These are phyloP conservation scores for Sporothrix variecibatus DNA, from an alignment of 2,329 filamentous ascomycete genomes.

Conservation along the genomic window DNA sequence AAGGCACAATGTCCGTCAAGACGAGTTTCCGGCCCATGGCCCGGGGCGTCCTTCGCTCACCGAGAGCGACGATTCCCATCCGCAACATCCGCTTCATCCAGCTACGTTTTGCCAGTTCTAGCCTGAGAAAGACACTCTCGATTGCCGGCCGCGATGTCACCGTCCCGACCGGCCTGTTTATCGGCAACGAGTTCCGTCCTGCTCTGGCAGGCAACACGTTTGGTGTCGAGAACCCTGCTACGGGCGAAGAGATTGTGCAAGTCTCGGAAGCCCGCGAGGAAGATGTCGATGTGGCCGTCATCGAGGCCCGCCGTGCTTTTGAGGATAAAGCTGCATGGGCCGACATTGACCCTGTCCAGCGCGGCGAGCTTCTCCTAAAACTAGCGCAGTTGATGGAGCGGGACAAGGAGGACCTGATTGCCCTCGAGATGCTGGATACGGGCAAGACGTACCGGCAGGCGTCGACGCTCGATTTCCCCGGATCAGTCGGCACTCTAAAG, in stretches of 20 bases:
- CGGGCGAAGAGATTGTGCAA: slow-evolving; percentile 80
- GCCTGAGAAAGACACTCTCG: not conserved
- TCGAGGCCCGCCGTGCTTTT: slow-evolving; percentile 74
- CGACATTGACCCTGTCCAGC: slow-evolving; percentile 67
- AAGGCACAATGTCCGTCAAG: not conserved
- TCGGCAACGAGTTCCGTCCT: slow-evolving; percentile 75
- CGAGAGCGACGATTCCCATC: not conserved
- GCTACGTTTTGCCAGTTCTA: not conserved
- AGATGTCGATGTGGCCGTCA: slow-evolving; percentile 74
- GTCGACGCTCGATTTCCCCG: slow-evolving; percentile 57
- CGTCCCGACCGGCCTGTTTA: slow-evolving; percentile 47
- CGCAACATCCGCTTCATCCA: not conserved
- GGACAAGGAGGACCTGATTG: slow-evolving; percentile 84
- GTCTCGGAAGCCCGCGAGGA: slow-evolving; percentile 78
- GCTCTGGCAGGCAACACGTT: slow-evolving; percentile 72
- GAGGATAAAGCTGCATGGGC: slow-evolving; percentile 63
- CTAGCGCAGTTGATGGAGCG: slow-evolving; percentile 77
- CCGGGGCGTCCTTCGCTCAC: not conserved
- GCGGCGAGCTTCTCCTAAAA: slow-evolving; percentile 87
- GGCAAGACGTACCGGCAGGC: slow-evolving; percentile 64
- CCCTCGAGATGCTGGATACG: slow-evolving; percentile 83
- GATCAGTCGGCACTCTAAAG: slow-evolving; percentile 72
- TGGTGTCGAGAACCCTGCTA: slow-evolving; percentile 78
- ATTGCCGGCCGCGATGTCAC: not conserved
- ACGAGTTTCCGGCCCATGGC: not conserved